These are phyloP conservation scores for Dendrobium huoshanense DNA, from an alignment of 106 monocot species.

Conservation along the genomic window DNA sequence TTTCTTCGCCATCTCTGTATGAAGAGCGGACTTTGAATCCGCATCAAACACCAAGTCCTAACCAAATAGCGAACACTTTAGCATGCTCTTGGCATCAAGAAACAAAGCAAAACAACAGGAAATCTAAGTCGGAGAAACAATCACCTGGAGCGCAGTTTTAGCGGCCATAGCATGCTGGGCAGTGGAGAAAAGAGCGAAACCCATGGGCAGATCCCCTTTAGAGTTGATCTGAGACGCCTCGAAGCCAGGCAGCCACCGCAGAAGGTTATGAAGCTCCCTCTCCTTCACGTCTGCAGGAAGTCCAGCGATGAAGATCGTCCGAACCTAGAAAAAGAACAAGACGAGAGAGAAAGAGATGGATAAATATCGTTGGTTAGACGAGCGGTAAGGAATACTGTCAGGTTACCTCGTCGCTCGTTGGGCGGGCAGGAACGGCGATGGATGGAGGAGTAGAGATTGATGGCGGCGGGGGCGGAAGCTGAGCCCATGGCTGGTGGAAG, in stretches of 20 bases:
- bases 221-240: constrained; percentile 86
- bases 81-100: not conserved
- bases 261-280: constrained; percentile 89
- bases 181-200: constrained; percentile 85
- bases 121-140: not conserved
- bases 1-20: constrained; percentile 99
- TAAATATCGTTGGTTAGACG: not conserved
- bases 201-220: constrained; percentile 90
- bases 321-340: constrained; percentile 35
- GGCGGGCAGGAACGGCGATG: constrained; percentile 39
- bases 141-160: constrained; percentile 76
- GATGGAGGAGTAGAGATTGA: constrained; percentile 15
- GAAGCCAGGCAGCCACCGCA: constrained; percentile 93
- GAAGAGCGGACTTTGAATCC: constrained; percentile 57
- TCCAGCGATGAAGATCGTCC: constrained; percentile 87
- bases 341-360: not conserved
- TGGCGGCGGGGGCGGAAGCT: constrained; percentile 30
- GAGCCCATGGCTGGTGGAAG: constrained; percentile 66
- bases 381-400: not conserved
- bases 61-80: not conserved
- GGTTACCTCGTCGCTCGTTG: constrained; percentile 32
- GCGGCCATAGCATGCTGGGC: constrained; percentile 72
- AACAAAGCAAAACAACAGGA: not conserved
- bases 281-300: constrained; percentile 95
- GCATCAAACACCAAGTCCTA: constrained; percentile 81